These are phyloP conservation scores for Exophiala xenobiotica DNA, from an alignment of 2,329 filamentous ascomycete genomes.

Conservation along the genomic window DNA sequence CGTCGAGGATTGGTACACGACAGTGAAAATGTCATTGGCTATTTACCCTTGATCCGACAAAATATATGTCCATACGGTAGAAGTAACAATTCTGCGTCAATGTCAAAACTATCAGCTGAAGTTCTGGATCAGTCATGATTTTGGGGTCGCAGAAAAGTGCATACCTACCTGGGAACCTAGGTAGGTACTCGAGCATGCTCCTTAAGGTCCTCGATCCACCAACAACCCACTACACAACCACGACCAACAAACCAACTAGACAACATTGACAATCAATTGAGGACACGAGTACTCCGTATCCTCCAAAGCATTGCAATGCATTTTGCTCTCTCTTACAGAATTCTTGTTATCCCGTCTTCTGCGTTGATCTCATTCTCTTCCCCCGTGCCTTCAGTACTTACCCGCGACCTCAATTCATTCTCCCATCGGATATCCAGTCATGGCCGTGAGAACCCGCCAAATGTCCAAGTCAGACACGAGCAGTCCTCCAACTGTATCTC, in stretches of 20 bases:
- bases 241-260: neutral
- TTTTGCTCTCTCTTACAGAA: neutral
- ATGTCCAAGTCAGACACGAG: neutral
- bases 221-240: neutral
- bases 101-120: too few relatives aligned
- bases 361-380: neutral
- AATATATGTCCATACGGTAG: too few relatives aligned
- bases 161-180: too few relatives aligned
- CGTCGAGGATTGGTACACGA: too few relatives aligned
- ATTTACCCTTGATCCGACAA: too few relatives aligned
- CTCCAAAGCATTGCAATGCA: slow-evolving; percentile 2
- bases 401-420: neutral
- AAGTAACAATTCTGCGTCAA: too few relatives aligned
- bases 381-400: neutral
- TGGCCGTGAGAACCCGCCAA: neutral
- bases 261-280: neutral
- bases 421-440: too few relatives aligned
- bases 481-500: neutral
- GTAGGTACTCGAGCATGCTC: too few relatives aligned
- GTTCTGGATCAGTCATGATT: too few relatives aligned
- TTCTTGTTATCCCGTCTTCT: neutral
- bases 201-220: slow-evolving; percentile 11
- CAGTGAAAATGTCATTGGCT: too few relatives aligned
- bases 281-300: too few relatives aligned
- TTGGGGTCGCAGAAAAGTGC: too few relatives aligned